Percentiles rank a stretch among this genome's conserved stretches.
phyloP scores from a whole-genome alignment of 2,329 filamentous ascomycete species.

The Neofusicoccum parvum region DNA sequence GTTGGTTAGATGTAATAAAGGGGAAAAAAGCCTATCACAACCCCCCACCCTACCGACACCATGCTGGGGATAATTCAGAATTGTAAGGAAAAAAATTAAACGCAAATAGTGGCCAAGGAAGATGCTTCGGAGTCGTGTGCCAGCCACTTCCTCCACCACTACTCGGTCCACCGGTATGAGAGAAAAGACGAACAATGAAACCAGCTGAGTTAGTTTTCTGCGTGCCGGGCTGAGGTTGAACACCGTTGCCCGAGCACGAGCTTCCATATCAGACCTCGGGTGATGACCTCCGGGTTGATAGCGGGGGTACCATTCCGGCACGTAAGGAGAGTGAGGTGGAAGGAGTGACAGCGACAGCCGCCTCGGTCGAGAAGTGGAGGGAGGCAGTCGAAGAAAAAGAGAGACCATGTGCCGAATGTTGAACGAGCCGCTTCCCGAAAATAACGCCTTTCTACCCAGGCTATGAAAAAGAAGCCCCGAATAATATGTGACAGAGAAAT shows the following conservation, averaged over 20 bases:
- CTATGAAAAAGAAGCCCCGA: slow-evolving; percentile 14
- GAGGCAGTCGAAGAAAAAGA: slow-evolving; percentile 9
- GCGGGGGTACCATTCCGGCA: slow-evolving; percentile 6
- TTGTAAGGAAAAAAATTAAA: slow-evolving; percentile 8
- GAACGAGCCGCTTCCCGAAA: slow-evolving; percentile 19
- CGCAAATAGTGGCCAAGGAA: slow-evolving; percentile 19
- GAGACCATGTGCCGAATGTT: slow-evolving; percentile 19
- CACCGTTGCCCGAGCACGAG: slow-evolving; percentile 6
- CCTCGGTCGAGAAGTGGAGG: slow-evolving; percentile 4
- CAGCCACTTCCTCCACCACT: slow-evolving; percentile 21
- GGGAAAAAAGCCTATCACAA: slow-evolving; percentile 12
- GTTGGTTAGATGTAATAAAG: slow-evolving; percentile 7
- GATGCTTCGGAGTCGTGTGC: slow-evolving; percentile 16
- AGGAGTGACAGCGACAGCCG: slow-evolving; percentile 2
- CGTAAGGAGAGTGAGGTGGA: slow-evolving; percentile 15
- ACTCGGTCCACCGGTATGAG: slow-evolving; percentile 16
- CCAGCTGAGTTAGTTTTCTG: slow-evolving; percentile 19
- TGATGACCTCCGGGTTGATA: slow-evolving; percentile 17
- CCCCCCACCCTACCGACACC: slow-evolving; percentile 19
- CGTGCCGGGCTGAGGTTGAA: slow-evolving; percentile 8
- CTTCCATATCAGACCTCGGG: slow-evolving; percentile 18
- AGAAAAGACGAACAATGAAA: slow-evolving; percentile 5
- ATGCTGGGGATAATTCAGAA: slow-evolving; percentile 19
- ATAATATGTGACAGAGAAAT: slow-evolving; percentile 21
- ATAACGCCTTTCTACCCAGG: slow-evolving; percentile 19